Evolutionary conservation across 805 yeast genomes (phyloP).

Genomic region (Ogataea neopini): DNA sequence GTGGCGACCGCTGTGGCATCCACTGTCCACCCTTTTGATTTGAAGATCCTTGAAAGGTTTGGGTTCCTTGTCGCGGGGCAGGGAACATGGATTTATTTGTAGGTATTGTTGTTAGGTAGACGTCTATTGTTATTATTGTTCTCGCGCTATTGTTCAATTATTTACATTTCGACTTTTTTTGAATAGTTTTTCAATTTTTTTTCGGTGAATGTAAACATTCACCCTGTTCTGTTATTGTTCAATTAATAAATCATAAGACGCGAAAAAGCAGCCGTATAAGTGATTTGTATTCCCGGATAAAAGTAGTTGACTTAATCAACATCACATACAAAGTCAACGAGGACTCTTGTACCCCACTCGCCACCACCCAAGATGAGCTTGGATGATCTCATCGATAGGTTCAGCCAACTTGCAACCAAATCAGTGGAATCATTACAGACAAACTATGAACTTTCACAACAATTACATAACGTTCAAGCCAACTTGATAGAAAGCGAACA

Average conservation of each 20-base stretch:
- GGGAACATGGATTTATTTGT: background rate
- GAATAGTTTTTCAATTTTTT: conserved; percentile 1
- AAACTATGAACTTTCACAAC: conserved; percentile 20
- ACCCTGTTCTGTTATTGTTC: background rate
- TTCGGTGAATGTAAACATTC: conserved; percentile 7
- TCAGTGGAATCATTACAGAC: conserved; percentile 17
- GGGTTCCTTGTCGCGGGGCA: conserved; percentile 3
- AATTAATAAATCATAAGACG: background rate
- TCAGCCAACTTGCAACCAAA: conserved; percentile 18
- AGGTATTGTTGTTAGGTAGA: background rate
- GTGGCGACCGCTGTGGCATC: too few species aligned
- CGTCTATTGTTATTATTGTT: background rate
- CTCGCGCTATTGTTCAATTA: background rate
- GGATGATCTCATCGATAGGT: conserved; percentile 19
- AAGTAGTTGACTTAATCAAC: too few species aligned
- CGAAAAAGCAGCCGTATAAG: background rate
- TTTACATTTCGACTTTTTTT: conserved; percentile 5
- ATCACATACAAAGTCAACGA: too few species aligned
- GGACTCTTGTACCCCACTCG: too few species aligned
- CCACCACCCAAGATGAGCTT: conserved; percentile 8
- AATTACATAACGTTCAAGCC: conserved; percentile 21
- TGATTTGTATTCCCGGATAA: too few species aligned
- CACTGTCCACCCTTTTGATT: too few species aligned
- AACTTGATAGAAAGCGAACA: conserved; percentile 23
- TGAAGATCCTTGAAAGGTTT: too few species aligned